phyloP scores from a whole-genome alignment of 768 basidiomycete genomes.

The Kwoniella dendrophila region DNA sequence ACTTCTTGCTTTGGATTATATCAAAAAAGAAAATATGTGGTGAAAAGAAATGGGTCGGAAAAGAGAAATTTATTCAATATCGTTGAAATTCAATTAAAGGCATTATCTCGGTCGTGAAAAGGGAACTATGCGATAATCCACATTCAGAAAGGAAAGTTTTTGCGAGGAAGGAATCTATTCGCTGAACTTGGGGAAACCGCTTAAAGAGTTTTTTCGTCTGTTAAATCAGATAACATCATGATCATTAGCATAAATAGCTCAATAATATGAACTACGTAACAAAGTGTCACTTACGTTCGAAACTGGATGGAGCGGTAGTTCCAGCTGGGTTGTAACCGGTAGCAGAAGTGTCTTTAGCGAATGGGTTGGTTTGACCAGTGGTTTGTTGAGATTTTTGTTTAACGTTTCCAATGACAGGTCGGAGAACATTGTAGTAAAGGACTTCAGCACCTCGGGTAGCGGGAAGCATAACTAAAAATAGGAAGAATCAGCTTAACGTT shows the following conservation, averaged over 20 bases:
- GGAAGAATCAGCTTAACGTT: neutral
- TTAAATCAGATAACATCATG: neutral
- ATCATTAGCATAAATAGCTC: neutral
- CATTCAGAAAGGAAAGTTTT: too few relatives aligned
- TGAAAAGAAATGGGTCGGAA: too few relatives aligned
- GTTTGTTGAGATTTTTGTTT: slow-evolving; percentile 40
- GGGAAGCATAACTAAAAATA: slow-evolving; percentile 39
- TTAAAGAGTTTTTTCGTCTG: slow-evolving; percentile 55
- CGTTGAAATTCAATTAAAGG: too few relatives aligned
- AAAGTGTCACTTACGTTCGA: slow-evolving; percentile 47
- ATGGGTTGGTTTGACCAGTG: slow-evolving; percentile 59
- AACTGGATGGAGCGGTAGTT: slow-evolving; percentile 52
- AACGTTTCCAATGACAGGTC: slow-evolving; percentile 74
- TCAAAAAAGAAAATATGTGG: too few relatives aligned
- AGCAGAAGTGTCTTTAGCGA: slow-evolving; percentile 33
- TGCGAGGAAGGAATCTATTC: too few relatives aligned
- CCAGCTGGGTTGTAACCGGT: slow-evolving; percentile 45
- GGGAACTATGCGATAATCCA: too few relatives aligned
- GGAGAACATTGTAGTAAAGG: slow-evolving; percentile 73
- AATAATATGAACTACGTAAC: neutral
- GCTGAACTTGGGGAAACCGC: too few relatives aligned
- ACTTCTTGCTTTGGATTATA: too few relatives aligned
- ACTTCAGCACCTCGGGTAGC: slow-evolving; percentile 77
- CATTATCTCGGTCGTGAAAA: too few relatives aligned
- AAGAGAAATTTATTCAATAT: too few relatives aligned